Conservation (phyloP, 78 protist species). For the Dictyostelium purpureum region DNA sequence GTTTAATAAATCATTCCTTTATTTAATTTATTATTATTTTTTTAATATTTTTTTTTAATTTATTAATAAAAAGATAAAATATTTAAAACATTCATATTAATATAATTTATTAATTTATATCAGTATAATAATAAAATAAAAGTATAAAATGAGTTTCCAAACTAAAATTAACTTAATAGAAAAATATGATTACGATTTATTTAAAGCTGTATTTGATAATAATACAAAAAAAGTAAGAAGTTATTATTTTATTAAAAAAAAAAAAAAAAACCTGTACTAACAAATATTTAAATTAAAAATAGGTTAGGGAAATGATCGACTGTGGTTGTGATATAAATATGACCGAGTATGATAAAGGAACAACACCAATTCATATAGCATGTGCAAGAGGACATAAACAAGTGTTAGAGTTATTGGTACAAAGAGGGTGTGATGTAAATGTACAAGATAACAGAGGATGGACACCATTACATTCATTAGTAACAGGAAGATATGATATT, state of each 20-base stretch:
- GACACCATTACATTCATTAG: slow-evolving; percentile 62
- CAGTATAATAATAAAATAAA: too few relatives aligned
- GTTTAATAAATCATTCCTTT: too few relatives aligned
- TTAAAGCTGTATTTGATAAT: slow-evolving; percentile 37
- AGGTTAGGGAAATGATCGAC: slow-evolving; percentile 70
- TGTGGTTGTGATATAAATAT: slow-evolving; percentile 60
- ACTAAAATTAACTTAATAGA: too few relatives aligned
- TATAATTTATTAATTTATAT: too few relatives aligned
- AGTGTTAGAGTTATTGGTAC: slow-evolving; percentile 40
- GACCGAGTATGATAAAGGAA: slow-evolving; percentile 68
- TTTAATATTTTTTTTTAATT: too few relatives aligned
- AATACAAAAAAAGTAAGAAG: slow-evolving; percentile 41
- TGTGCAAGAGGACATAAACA: slow-evolving; percentile 58
- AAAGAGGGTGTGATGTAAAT: slow-evolving; percentile 61
- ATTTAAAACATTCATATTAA: too few relatives aligned
- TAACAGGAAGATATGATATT: slow-evolving; percentile 45
- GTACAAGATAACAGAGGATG: slow-evolving; percentile 27
- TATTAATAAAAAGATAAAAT: too few relatives aligned
- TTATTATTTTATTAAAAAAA: too few relatives aligned
- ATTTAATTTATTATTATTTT: too few relatives aligned
- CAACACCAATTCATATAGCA: slow-evolving; percentile 63
- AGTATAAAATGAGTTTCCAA: too few relatives aligned
- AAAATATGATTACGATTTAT: slow-evolving; percentile 67
- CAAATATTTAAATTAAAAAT: too few relatives aligned
- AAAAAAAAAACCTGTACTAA: too few relatives aligned